Evolutionary conservation across 2,329 filamentous ascomycete genomes (phyloP).

Genomic region (Aspergillus sp.): DNA sequence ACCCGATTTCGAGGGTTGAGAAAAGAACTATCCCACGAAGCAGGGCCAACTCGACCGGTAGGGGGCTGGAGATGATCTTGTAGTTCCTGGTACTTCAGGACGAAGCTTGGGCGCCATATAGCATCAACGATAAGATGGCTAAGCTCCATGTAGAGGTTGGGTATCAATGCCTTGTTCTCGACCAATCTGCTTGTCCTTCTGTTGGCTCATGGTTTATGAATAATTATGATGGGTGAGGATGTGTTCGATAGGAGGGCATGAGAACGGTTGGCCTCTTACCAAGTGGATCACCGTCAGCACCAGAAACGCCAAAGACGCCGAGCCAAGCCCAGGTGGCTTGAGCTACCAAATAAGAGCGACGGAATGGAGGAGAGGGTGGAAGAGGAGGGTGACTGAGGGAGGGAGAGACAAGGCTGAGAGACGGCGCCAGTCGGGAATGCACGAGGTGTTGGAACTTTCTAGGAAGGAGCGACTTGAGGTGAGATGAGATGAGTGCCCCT

Average conservation of each 20-base stretch:
- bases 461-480: neutral
- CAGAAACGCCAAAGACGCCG: conserved; percentile 1
- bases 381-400: neutral
- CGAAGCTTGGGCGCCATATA: conserved; percentile 8
- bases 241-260: neutral
- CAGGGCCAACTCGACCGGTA: conserved; percentile 3
- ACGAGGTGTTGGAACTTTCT: neutral
- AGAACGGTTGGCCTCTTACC: neutral
- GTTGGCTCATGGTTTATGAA: neutral
- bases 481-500: neutral
- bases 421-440: neutral
- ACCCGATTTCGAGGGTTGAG: conserved; percentile 8
- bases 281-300: conserved; percentile 3
- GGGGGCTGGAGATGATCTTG: conserved; percentile 2
- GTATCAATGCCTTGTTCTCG: neutral
- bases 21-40: conserved; percentile 6
- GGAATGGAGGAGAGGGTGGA: neutral
- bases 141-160: conserved; percentile 4
- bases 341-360: neutral
- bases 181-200: neutral
- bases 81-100: conserved; percentile 10
- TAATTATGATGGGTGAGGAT: neutral
- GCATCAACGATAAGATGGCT: conserved; percentile 11
- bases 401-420: neutral
- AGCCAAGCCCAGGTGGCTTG: neutral